Evolutionary conservation across 179 eudicot genomes (phyloP), one percentile per base, ranked within the genome.

Genomic region (Camellia oleifera): DNA sequence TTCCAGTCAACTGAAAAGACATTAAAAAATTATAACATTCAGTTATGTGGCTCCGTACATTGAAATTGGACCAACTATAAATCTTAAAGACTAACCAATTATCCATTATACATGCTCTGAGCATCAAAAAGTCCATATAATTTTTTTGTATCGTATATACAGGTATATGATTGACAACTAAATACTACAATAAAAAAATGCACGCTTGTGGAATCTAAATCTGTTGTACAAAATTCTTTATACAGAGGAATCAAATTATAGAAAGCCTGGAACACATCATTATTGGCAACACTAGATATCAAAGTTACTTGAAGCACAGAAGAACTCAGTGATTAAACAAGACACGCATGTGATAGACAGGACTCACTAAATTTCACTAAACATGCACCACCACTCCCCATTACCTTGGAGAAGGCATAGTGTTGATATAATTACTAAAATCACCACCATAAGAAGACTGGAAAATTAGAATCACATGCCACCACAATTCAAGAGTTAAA

Each of bases 1-100:
- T 91, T 65, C 89, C 94, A 76, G 88, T 79, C 73, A 90, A 78
- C 97, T 94, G 89, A 68, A 87, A n/a, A 76, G 17, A 58, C 7
- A 23, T 46, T 26, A n/a, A 15, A 52, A 52, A 65, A 50, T 63
- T 52, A 20, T 23, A 56, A 23, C 45, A 57, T 17, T 72, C 12
- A 74, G 40, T 32, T 13, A 65, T 54, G 20, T 45, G 54, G 42
- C 1, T 23, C 53, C 54, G 56, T 2, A 26, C 44, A 48, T 26
- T 52, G 1, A 52, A 14, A 57, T 62, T 53, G 23, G 17, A n/a
- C 14, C 53, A 23, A 17, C 64, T 62, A 4, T 13, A 44, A 26
- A 54, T 65, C 69, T 15, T 74, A 58, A 44, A 15, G 32, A 58
- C 20, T 65, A n/a, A 72, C 2, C 56, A 8, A 17, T 2, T 40